Conservation (phyloP, 2,329 filamentous ascomycete species). For the Apiospora saccharicola region DNA sequence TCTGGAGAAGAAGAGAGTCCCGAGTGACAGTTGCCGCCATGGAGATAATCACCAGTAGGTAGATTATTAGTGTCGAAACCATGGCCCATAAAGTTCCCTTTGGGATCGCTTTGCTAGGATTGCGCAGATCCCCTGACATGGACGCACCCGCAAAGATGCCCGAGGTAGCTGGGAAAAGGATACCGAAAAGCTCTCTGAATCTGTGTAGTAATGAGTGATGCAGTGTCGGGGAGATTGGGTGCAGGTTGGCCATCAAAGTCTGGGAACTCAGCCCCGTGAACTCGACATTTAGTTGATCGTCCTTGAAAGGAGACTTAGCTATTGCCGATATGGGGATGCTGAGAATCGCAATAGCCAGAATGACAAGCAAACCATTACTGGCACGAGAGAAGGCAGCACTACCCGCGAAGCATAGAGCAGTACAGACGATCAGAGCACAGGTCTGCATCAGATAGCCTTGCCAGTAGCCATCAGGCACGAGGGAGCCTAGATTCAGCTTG, state of each 20-base stretch:
- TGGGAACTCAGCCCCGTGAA: constrained; percentile 79
- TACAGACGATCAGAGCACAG: constrained; percentile 73
- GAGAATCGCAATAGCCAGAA: constrained; percentile 76
- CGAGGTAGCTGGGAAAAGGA: constrained; percentile 75
- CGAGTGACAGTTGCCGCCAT: constrained; percentile 81
- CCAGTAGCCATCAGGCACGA: constrained; percentile 77
- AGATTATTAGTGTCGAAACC: constrained; percentile 76
- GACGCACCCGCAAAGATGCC: constrained; percentile 77
- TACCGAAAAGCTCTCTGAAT: constrained; percentile 85
- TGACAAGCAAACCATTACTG: constrained; percentile 76
- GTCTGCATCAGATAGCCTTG: constrained; percentile 80
- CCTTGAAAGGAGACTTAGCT: constrained; percentile 71
- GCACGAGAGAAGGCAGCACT: constrained; percentile 82
- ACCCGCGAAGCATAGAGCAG: constrained; percentile 78
- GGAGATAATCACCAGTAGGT: constrained; percentile 78
- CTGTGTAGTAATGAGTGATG: constrained; percentile 70
- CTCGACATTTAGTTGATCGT: constrained; percentile 67
- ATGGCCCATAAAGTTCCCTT: constrained; percentile 84
- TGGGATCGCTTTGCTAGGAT: constrained; percentile 85
- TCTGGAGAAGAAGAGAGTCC: constrained; percentile 74
- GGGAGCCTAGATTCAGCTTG: constrained; percentile 73
- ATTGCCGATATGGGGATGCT: constrained; percentile 85
- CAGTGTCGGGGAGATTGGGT: constrained; percentile 71
- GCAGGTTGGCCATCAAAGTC: constrained; percentile 77
- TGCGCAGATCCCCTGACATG: constrained; percentile 87